A percentile compares a stretch with the other conserved stretches of the same genome.
Conservation (phyloP, 139 green algal genomes). For the Haematococcus lacustris region DNA sequence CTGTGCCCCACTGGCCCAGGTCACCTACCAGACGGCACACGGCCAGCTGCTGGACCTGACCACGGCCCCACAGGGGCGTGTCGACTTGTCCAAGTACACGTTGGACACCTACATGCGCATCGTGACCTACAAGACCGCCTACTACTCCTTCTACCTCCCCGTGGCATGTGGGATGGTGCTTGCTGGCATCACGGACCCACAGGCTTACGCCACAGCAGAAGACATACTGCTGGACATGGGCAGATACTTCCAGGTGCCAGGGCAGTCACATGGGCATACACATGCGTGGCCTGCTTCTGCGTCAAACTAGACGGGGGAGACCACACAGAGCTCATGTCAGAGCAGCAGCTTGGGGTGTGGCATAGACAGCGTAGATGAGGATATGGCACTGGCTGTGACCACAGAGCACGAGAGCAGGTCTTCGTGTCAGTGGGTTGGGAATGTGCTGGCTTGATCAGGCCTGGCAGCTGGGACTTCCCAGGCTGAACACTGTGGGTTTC, state of each 20-base stretch:
- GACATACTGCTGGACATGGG: conserved; percentile 86
- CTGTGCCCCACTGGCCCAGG: conserved; percentile 27
- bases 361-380: no score
- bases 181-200: conserved; percentile 53
- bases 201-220: conserved; percentile 45
- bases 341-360: no score
- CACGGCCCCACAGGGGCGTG: conserved; percentile 73
- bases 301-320: no score
- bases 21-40: conserved; percentile 88
- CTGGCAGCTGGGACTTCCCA: no score
- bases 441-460: no score
- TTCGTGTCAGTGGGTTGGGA: no score
- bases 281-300: no score
- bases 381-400: no score
- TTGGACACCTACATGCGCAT: conserved; percentile 89
- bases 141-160: conserved; percentile 95
- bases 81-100: conserved; percentile 83
- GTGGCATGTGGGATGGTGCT: conserved; percentile 86
- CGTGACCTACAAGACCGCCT: conserved; percentile 92
- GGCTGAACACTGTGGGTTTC: no score
- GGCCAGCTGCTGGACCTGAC: conserved; percentile 95
- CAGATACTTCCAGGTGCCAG: conserved; percentile 90
- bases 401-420: no score
- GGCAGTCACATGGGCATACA: no score
- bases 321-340: no score